phyloP scores from a whole-genome alignment of 441 rosid genomes.

The Pelargonium cotyledonis region DNA sequence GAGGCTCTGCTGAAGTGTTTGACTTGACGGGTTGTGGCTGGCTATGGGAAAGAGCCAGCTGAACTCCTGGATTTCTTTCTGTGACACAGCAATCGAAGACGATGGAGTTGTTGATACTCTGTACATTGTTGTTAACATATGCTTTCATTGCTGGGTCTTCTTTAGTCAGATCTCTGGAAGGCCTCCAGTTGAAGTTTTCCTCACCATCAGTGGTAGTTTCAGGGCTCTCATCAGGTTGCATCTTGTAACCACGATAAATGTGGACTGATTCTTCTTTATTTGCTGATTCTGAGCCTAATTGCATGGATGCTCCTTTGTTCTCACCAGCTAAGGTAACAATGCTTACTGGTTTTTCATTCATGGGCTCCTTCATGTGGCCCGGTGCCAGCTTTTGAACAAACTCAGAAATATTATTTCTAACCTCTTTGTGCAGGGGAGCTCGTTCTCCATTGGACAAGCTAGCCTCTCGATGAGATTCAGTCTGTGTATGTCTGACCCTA shows the following conservation, averaged over 20 bases:
- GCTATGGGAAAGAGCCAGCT: conserved; percentile 29
- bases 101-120: conserved; percentile 64
- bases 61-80: conserved; percentile 65
- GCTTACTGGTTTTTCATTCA: conserved; percentile 37
- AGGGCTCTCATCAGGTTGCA: conserved; percentile 52
- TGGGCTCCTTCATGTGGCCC: conserved; percentile 12
- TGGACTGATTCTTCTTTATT: conserved; percentile 45
- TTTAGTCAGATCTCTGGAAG: conserved; percentile 20
- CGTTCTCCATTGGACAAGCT: conserved; percentile 25
- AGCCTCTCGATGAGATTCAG: conserved; percentile 29
- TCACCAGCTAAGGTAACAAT: conserved; percentile 70
- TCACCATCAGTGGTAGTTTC: conserved; percentile 55
- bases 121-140: conserved; percentile 59
- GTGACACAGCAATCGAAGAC: conserved; percentile 46
- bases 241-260: conserved; percentile 56
- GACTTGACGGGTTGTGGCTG: conserved; percentile 24
- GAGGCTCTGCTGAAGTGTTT: conserved; percentile 21
- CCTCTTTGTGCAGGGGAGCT: conserved; percentile 39
- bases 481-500: conserved; percentile 21
- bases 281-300: conserved; percentile 26
- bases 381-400: conserved; percentile 25
- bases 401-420: conserved; percentile 57
- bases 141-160: conserved; percentile 36
- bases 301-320: conserved; percentile 77
- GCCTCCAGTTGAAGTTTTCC: conserved; percentile 25